These are phyloP conservation scores for Fomitopsis serialis DNA, from an alignment of 768 basidiomycete genomes.

Conservation along the genomic window DNA sequence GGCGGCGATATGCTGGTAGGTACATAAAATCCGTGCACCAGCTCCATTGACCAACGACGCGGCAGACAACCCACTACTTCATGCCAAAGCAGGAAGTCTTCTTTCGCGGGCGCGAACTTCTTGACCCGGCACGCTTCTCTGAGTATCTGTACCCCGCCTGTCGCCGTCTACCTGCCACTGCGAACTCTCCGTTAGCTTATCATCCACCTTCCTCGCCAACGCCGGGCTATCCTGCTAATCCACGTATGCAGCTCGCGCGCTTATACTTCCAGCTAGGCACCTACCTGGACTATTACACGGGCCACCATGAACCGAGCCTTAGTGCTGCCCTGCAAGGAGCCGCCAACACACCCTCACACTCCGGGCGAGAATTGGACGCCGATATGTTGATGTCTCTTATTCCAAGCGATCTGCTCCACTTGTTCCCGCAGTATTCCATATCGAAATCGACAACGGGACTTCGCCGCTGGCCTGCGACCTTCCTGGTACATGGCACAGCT, in stretches of 20 bases:
- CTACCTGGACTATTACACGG: conserved; percentile 55
- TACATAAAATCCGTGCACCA: background rate
- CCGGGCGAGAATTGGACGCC: background rate
- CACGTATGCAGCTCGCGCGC: conserved; percentile 52
- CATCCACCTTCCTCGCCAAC: conserved; percentile 38
- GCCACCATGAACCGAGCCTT: conserved; percentile 37
- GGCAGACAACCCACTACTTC: conserved; percentile 49
- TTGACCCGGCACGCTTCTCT: conserved; percentile 41
- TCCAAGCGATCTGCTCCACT: conserved; percentile 23
- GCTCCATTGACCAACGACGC: background rate
- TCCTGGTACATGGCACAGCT: conserved; percentile 41
- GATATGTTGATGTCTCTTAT: conserved; percentile 11
- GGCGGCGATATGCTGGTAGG: conserved; percentile 52
- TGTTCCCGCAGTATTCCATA: conserved; percentile 45
- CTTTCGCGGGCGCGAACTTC: conserved; percentile 49
- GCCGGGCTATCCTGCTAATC: conserved; percentile 58
- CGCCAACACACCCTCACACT: background rate
- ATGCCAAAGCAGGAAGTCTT: conserved; percentile 43
- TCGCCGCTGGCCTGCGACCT: conserved; percentile 37
- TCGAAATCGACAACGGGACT: background rate
- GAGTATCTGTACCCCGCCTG: conserved; percentile 43
- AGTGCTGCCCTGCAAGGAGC: conserved; percentile 34
- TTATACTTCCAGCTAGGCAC: conserved; percentile 56
- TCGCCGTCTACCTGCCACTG: conserved; percentile 17
- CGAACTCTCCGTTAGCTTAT: conserved; percentile 44